phyloP scores from a whole-genome alignment of 768 basidiomycete genomes.

The Pleurotus tuoliensis region DNA sequence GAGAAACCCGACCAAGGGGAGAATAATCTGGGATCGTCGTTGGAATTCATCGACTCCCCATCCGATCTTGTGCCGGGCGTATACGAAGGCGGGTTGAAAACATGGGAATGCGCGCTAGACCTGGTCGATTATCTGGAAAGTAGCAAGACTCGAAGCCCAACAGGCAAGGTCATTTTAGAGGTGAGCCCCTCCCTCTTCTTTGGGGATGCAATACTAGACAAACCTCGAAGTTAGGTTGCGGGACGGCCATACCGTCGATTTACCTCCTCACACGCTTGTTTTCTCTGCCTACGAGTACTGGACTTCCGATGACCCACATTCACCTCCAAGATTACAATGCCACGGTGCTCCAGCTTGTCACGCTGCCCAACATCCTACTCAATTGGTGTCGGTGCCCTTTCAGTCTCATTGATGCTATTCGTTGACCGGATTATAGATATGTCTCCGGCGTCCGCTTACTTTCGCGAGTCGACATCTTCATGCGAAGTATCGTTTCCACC shows the following conservation, averaged over 20 bases:
- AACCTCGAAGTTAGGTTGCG: constrained; percentile 75
- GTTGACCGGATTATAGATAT: constrained; percentile 38
- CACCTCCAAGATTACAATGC: constrained; percentile 93
- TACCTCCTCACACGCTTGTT: constrained; percentile 67
- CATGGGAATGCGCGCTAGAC: constrained; percentile 95
- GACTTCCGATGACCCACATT: constrained; percentile 39
- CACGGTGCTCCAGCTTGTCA: constrained; percentile 74
- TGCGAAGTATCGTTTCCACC: constrained; percentile 21
- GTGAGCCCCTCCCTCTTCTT: constrained; percentile 33
- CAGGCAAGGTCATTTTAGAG: constrained; percentile 66
- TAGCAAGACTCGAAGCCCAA: constrained; percentile 15
- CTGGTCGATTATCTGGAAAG: constrained; percentile 62
- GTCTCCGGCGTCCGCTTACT: constrained; percentile 51
- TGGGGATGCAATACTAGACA: too few species aligned
- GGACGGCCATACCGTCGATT: constrained; percentile 82
- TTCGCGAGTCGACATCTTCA: constrained; percentile 31
- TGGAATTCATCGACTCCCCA: constrained; percentile 72
- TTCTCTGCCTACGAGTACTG: constrained; percentile 18
- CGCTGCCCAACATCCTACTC: constrained; percentile 73
- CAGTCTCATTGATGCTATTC: too few species aligned
- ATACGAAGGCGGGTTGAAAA: constrained; percentile 96
- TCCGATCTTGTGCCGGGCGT: constrained; percentile 89
- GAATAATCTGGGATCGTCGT: constrained; percentile 24
- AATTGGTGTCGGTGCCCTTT: constrained; percentile 66
- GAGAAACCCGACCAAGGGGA: constrained; percentile 7